A percentile compares a stretch with the other conserved stretches of the same genome.
Evolutionary conservation across 306 rosid genomes (phyloP).

Genomic region (Malus orientalis): DNA sequence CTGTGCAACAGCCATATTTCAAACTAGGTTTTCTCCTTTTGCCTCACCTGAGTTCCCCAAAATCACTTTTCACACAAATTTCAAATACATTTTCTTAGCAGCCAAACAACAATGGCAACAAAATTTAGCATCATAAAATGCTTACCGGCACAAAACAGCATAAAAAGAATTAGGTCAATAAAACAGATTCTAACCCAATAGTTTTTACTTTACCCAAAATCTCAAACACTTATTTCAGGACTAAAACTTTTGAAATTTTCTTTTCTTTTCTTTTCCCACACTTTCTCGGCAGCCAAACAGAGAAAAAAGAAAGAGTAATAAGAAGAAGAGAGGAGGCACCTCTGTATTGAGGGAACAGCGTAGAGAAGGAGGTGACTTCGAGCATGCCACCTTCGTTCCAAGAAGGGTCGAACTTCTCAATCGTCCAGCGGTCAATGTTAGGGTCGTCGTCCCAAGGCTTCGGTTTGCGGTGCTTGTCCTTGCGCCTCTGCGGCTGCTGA

Average conservation of each 20-base stretch:
- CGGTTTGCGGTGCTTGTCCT: constrained; percentile 90
- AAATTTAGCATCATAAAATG: neutral
- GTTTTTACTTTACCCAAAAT: neutral
- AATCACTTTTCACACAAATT: neutral
- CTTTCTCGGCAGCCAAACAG: constrained; percentile 2
- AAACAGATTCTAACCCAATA: neutral
- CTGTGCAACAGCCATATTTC: neutral
- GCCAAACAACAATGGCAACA: no score
- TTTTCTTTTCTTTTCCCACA: neutral
- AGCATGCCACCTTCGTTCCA: constrained; percentile 92
- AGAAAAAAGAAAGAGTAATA: neutral
- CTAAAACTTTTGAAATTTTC: neutral
- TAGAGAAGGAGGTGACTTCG: constrained; percentile 80
- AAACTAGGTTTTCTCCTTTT: neutral
- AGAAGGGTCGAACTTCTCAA: constrained; percentile 73
- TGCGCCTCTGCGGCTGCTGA: constrained; percentile 25
- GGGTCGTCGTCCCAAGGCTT: constrained; percentile 99
- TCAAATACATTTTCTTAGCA: neutral
- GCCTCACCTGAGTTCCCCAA: neutral
- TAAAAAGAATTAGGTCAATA: neutral
- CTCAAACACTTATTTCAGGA: neutral
- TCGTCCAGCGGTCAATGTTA: constrained; percentile 68
- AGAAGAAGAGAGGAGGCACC: constrained; percentile 10
- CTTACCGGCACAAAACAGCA: neutral
- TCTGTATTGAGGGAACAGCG: constrained; percentile 74